phyloP scores from a whole-genome alignment of 129 eudicot genomes.

The Arctium minus region DNA sequence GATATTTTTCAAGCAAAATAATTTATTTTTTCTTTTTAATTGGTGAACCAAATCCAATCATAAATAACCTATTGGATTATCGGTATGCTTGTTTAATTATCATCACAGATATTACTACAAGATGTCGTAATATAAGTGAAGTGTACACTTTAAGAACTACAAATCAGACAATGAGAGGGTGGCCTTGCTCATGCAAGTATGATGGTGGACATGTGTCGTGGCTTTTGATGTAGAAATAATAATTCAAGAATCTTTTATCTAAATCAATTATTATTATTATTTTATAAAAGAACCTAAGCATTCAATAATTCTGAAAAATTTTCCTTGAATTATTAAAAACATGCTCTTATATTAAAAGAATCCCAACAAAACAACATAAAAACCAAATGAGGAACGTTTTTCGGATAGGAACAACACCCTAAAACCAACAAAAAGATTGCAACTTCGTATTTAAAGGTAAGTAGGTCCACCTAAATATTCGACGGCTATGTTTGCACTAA shows the following conservation, averaged over 20 bases:
- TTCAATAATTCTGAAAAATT: background rate
- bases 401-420: background rate
- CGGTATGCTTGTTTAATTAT: background rate
- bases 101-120: background rate
- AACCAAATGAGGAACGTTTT: background rate
- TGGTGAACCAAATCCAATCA: background rate
- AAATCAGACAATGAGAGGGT: constrained; percentile 15
- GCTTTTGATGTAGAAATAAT: constrained; percentile 22
- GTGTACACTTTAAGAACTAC: background rate
- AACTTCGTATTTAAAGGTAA: constrained; percentile 14
- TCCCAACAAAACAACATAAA: background rate
- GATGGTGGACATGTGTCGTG: constrained; percentile 26
- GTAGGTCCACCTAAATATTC: constrained; percentile 5
- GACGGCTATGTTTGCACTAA: background rate
- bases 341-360: background rate
- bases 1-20: too few species aligned
- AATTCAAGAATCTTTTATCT: constrained; percentile 18
- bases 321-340: background rate
- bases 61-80: background rate
- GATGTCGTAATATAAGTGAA: background rate
- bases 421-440: background rate
- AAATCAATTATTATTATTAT: background rate
- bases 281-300: background rate
- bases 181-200: constrained; percentile 3
- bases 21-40: background rate